A percentile compares a stretch with the other conserved stretches of the same genome.
These are phyloP conservation scores for Aegilops tauschii DNA, from an alignment of 176 grass and related monocot species.

Conservation along the genomic window DNA sequence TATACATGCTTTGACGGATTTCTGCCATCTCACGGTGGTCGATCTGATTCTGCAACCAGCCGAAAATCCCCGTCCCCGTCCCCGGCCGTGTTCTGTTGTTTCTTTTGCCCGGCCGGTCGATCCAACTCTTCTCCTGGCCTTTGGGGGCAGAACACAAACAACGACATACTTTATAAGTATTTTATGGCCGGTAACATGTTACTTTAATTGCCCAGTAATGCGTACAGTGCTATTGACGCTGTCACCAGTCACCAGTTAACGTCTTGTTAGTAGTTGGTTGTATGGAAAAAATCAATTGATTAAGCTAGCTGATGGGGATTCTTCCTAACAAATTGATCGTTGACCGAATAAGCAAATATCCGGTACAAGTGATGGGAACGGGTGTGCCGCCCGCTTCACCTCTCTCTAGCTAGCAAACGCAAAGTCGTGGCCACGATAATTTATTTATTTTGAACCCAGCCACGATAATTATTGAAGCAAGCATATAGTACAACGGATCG, in stretches of 20 bases:
- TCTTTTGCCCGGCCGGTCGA: background rate
- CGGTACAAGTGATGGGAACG: background rate
- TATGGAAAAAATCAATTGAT: background rate
- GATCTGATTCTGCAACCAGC: background rate
- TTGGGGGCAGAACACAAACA: background rate
- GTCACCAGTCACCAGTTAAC: background rate
- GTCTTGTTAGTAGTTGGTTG: background rate
- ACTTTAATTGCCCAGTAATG: background rate
- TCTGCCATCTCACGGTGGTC: background rate
- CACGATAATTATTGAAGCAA: background rate
- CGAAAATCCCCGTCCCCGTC: background rate
- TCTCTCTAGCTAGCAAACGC: background rate
- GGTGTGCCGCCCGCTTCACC: too few relatives aligned
- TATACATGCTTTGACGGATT: background rate
- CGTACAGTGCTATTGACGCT: background rate
- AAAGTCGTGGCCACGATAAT: background rate
- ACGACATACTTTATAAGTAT: too few relatives aligned
- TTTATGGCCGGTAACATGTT: background rate
- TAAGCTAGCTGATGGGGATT: background rate
- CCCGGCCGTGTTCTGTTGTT: background rate
- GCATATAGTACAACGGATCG: background rate
- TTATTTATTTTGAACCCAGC: too few relatives aligned
- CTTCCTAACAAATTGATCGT: background rate
- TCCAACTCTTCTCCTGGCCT: background rate
- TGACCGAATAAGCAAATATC: background rate